Base-by-base conservation (phyloP, 306 rosid species). In the Cucumis cinereus region DNA sequence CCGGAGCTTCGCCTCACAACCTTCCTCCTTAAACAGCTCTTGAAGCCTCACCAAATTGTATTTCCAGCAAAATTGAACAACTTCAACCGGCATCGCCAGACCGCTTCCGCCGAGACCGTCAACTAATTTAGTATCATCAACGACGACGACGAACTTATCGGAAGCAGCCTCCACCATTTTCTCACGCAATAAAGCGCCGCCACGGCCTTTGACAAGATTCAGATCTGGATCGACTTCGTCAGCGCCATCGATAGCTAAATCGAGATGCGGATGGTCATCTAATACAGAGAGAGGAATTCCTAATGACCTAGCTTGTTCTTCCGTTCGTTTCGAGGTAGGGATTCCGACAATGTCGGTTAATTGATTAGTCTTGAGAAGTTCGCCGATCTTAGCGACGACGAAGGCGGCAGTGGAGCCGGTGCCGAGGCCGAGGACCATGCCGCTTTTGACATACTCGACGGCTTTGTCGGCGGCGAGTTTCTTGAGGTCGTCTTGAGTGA, bases 391-490 rank as follows among this genome's bases (percentile, higher is more conserved):
- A 73, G 59, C 81, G 55, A 92, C 96, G 1, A 93, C 98, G 74
- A 90, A 96, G 47, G 83, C 88, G 9, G 96, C 96, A 1, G 98
- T 90, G 41, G 98, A 92, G 17, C 98, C 96, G 4, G 98, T 92
- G 28, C 94, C 96, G 10, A 90, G 89, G 67, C 96, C 96, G 50
- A 92, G 89, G 6, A 92, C 93, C 98, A 92, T 92, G 53, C 93
- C 96, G 77, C 96, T 90, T 40, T 87, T 86, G 20, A 90, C 92
- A 73, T 83, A 87, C 49, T 92, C 98, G 7, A 90, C 96, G 36
- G 98, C 98, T 60, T 87, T 92, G 84, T 92, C 90, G 53, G 98
- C 98, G 3, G 98, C 96, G 50, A 92, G 89, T 77, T 87, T 90
- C 88, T 92, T 92, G 77, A 92, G 79, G 74, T 92, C 97, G 58